Evolutionary conservation across 2,329 filamentous ascomycete genomes (phyloP), one percentile per base, ranked within the genome.

Genomic region (Chaetomium sp.): DNA sequence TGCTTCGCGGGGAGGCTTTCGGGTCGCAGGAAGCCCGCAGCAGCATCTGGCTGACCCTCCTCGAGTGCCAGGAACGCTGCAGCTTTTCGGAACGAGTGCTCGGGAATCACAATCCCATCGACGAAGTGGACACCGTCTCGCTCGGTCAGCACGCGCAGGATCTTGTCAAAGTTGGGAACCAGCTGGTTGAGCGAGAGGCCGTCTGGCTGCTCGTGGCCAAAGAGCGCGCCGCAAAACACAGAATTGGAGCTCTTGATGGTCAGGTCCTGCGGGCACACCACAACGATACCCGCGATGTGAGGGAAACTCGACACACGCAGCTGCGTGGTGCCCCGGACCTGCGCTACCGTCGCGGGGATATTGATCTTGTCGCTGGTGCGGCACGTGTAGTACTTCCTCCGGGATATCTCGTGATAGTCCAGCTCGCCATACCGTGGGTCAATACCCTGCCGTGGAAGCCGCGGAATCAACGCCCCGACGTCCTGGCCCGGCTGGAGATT

Each of bases 201-300:
- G 64, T 95, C 87, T 0, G 91, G 87, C 61, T 86, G 87, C 63
- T 89, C 85, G 69, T 95, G 85, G 4, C 94, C 94, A 69, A 99
- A 99, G 2, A 99, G 77, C 0, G 91, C 90, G 6, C 89, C 88
- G 6, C 89, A 95, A 67, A 99, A 97, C 19, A 95, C 92, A 3
- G 90, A 89, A 70, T 99, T 99, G 7, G 91, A 94, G 72, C 91
- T 96, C 67, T 88, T 88, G 65, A 99, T 88, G 49, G 83, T 82
- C 61, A 97, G 78, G 0, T 80, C 84, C 35, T 84, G 75, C 1
- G 92, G 87, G n/a, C 88, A 87, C 10, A 99, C 78, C 7, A 99
- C 91, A 67, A 99, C 85, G 66, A 99, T 96, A 49, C 94, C 94
- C 54, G 94, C 94, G 71, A 99, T 96, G 68, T 99, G 92, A 12